Conservation (phyloP, 306 rosid species). For the Sphenostylis stenocarpa region DNA sequence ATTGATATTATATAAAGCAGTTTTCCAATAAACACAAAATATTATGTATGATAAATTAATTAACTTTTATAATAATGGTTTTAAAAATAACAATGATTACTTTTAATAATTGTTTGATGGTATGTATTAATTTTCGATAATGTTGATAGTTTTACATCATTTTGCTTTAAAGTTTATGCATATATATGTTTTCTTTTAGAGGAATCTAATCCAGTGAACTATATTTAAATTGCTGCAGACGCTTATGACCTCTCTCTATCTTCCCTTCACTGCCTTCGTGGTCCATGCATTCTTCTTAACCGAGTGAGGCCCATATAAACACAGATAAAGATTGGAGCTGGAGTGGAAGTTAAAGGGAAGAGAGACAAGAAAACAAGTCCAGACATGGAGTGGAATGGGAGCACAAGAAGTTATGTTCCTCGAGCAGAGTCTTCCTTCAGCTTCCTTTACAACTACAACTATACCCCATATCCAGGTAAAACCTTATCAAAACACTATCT, state of each 20-base stretch:
- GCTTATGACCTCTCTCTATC: conserved; percentile 23
- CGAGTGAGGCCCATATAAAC: conserved; percentile 43
- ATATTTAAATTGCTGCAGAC: conserved; percentile 14
- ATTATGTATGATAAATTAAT: too few species aligned
- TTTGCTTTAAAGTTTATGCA: background rate
- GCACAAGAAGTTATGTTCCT: conserved; percentile 61
- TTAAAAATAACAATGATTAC: too few species aligned
- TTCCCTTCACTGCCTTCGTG: conserved; percentile 44
- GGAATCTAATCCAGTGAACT: conserved; percentile 1
- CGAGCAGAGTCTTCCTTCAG: conserved; percentile 62
- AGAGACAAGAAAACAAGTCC: conserved; percentile 25
- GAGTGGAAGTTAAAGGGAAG: conserved; percentile 32
- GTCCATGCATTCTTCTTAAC: conserved; percentile 42
- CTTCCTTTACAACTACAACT: conserved; percentile 73
- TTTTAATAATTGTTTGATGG: too few species aligned
- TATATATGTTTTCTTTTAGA: background rate
- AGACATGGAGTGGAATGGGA: conserved; percentile 81
- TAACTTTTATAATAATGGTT: too few species aligned
- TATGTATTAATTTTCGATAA: background rate
- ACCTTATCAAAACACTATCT: background rate
- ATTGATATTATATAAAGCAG: too few species aligned
- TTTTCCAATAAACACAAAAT: too few species aligned
- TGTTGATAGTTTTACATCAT: background rate
- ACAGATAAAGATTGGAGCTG: conserved; percentile 20
- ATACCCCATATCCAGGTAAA: conserved; percentile 64